A percentile compares a stretch with the other conserved stretches of the same genome.
phyloP scores from a whole-genome alignment of 352 stramenopile genomes.

The Phytophthora pistaciae region DNA sequence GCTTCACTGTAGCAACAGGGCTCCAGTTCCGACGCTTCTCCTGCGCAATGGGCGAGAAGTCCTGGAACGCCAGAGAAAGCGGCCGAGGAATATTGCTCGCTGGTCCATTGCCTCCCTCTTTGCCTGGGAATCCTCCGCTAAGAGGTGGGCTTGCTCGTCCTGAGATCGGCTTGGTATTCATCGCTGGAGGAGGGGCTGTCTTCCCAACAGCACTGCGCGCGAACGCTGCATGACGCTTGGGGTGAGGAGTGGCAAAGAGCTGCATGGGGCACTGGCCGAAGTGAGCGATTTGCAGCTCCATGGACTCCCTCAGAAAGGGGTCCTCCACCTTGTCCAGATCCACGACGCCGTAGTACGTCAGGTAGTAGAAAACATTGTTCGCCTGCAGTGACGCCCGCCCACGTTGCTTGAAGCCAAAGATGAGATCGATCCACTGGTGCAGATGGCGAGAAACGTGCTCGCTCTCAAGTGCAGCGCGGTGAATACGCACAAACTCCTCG shows the following conservation, averaged over 20 bases:
- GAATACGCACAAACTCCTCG: slow-evolving; percentile 97
- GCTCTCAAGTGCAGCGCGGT: slow-evolving; percentile 97
- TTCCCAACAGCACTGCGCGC: slow-evolving; percentile 34
- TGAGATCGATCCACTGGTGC: slow-evolving; percentile 99
- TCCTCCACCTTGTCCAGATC: slow-evolving; percentile 98
- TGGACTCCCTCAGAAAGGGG: slow-evolving; percentile 92
- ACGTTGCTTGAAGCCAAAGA: slow-evolving; percentile 99
- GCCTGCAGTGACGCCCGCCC: slow-evolving; percentile 94
- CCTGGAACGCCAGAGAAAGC: slow-evolving; percentile 73
- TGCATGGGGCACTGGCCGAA: slow-evolving; percentile 99
- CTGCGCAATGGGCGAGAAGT: slow-evolving; percentile 58
- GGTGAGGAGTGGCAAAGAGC: slow-evolving; percentile 87
- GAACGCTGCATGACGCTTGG: slow-evolving; percentile 58
- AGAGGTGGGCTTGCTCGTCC: slow-evolving; percentile 23
- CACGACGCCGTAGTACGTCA: slow-evolving; percentile 95
- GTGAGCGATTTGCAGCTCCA: slow-evolving; percentile 98
- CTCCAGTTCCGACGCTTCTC: slow-evolving; percentile 72
- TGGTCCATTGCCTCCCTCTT: slow-evolving; percentile 9
- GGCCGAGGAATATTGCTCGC: slow-evolving; percentile 51
- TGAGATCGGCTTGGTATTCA: slow-evolving; percentile 20
- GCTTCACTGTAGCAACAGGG: slow-evolving; percentile 64
- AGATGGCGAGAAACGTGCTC: slow-evolving; percentile 98
- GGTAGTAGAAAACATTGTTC: slow-evolving; percentile 97
- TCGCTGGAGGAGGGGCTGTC: background rate
- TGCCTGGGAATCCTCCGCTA: slow-evolving; percentile 13